Base-by-base conservation (phyloP, 805 yeast genomes). In the Pichia californica region DNA sequence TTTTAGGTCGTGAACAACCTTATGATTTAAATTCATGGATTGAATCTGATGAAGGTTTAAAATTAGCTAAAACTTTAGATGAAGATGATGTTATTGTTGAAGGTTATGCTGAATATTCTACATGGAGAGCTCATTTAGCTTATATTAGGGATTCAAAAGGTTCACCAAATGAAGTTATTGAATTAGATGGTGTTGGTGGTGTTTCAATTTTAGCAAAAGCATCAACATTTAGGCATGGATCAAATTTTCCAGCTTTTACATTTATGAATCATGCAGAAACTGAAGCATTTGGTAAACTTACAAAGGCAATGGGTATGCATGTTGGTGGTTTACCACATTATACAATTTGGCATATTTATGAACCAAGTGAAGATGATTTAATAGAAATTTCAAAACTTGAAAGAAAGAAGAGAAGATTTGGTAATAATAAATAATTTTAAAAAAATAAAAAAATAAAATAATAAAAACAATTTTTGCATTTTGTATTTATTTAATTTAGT, bases 21-120 rank as follows among this genome's bases (percentile, higher is more conserved):
- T 93, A 93, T 62, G 99, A 93, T 64, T 75, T 93, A 58, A 93
- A 93, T 65, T 86, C 97, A 13, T 93, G 99, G 99, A 76, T 87
- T 45, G 99, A 93, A 66, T 79, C 89, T 3, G 83, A 79, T 6
- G 79, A 83, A 9, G 96, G 87, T 1, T 47, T 82, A 14, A 78
- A 78, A 40, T 63, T 84, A 53, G 93, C 94, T 0, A 60, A 66
- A 32, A 70, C 72, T 0, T 66, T 84, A 43, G 77, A 74, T 44
- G 91, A 85, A 59, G 93, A 85, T 57, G 94, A 83, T 56, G 93
- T 85, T 35, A 85, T 85, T 48, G 95, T 85, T 8, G 95, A 85
- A 62, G 95, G 95, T 2, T 85, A 85, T 59, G 88, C 87, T 0
- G 91, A 85, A 57, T 85, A 82, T 57, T 88, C 91, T 4, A 85